Conservation (phyloP, 345 rosid species). For the Capsella bursapastoris region DNA sequence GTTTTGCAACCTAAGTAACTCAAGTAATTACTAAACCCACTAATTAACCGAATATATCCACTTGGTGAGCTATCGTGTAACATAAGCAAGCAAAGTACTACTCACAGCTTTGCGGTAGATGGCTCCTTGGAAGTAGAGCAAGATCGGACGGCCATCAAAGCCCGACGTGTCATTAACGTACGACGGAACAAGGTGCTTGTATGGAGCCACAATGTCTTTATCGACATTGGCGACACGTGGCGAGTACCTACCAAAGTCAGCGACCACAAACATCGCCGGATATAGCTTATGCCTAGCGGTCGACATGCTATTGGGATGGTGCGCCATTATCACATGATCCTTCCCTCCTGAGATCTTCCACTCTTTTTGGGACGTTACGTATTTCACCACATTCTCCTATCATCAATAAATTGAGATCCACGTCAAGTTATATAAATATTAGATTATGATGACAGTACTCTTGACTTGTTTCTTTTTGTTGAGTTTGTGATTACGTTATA, state of each 20-base stretch:
- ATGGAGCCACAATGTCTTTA: slow-evolving; percentile 92
- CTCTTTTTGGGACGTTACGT: slow-evolving; percentile 61
- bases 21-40: background rate
- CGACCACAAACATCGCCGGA: slow-evolving; percentile 79
- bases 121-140: slow-evolving; percentile 97
- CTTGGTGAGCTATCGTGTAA: background rate
- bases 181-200: slow-evolving; percentile 73
- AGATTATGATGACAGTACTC: background rate
- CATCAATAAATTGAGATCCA: slow-evolving; percentile 6
- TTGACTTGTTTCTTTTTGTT: background rate
- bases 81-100: background rate
- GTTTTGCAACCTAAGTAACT: background rate
- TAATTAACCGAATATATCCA: background rate
- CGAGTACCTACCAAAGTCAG: slow-evolving; percentile 96
- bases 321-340: slow-evolving; percentile 84
- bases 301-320: slow-evolving; percentile 94
- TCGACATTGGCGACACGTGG: slow-evolving; percentile 76
- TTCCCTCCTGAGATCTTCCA: slow-evolving; percentile 84
- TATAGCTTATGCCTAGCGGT: slow-evolving; percentile 75
- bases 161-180: slow-evolving; percentile 66
- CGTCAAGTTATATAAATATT: background rate
- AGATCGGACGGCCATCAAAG: slow-evolving; percentile 69
- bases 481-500: background rate
- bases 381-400: slow-evolving; percentile 70
- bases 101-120: slow-evolving; percentile 94